A percentile compares a stretch with the other conserved stretches of the same genome.
These are phyloP conservation scores for Picocystis sp. DNA, from an alignment of 163 green algal species.

Conservation along the genomic window DNA sequence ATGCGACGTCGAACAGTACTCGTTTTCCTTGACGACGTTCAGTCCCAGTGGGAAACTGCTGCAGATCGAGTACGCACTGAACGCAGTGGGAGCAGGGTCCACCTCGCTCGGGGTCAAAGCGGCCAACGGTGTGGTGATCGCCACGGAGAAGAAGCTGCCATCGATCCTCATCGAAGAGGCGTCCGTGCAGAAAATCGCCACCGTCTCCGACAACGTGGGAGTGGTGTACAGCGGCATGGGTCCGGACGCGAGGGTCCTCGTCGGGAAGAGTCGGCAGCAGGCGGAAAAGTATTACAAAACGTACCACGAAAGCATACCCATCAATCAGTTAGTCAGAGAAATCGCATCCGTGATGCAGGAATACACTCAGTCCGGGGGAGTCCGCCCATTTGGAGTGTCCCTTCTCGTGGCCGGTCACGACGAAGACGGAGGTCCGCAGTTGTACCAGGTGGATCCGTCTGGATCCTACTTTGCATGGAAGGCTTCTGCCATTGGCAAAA, in stretches of 20 bases:
- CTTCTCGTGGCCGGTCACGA: slow-evolving; percentile 91
- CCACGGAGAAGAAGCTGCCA: slow-evolving; percentile 98
- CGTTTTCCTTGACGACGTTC: slow-evolving; percentile 85
- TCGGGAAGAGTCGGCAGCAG: slow-evolving; percentile 77
- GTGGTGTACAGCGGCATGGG: slow-evolving; percentile 96
- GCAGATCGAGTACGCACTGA: slow-evolving; percentile 98
- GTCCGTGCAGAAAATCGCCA: slow-evolving; percentile 86
- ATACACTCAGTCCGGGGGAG: slow-evolving; percentile 88
- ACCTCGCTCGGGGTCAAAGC: slow-evolving; percentile 95
- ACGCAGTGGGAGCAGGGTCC: slow-evolving; percentile 73
- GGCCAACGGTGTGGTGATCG: slow-evolving; percentile 91
- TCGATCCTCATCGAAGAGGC: slow-evolving; percentile 61
- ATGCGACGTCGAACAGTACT: slow-evolving; percentile 40
- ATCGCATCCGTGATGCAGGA: slow-evolving; percentile 99
- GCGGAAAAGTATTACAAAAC: slow-evolving; percentile 74
- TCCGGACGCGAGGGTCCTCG: slow-evolving; percentile 86
- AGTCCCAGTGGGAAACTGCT: slow-evolving; percentile 95
- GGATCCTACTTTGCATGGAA: slow-evolving; percentile 99
- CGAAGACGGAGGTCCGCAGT: slow-evolving; percentile 74
- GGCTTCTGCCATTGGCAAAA: slow-evolving; percentile 74
- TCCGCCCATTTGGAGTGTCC: slow-evolving; percentile 93
- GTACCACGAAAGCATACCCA: slow-evolving; percentile 93
- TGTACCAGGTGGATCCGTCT: slow-evolving; percentile 95
- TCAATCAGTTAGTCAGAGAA: slow-evolving; percentile 90
- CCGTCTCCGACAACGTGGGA: slow-evolving; percentile 79